phyloP scores from a whole-genome alignment of 495 filamentous ascomycete genomes.

The Neurospora sp. region DNA sequence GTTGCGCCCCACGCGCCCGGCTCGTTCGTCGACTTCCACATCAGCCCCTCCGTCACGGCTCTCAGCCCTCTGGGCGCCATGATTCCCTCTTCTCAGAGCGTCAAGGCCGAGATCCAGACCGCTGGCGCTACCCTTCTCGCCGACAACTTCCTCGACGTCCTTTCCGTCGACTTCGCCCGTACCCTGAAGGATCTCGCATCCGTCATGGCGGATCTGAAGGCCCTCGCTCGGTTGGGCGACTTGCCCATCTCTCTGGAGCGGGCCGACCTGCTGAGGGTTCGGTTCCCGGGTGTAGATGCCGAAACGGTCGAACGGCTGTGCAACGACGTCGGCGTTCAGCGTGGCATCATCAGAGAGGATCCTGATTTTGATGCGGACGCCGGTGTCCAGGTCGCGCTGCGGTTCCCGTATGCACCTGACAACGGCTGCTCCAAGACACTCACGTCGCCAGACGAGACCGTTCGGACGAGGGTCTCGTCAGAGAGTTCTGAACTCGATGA shows the following conservation, averaged over 20 bases:
- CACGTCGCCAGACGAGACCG: constrained; percentile 43
- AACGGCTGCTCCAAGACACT: constrained; percentile 14
- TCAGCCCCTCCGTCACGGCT: constrained; percentile 80
- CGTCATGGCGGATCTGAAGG: constrained; percentile 72
- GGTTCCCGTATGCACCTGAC: constrained; percentile 74
- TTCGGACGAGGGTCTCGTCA: constrained; percentile 34
- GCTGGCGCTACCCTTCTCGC: constrained; percentile 53
- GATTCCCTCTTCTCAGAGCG: constrained; percentile 25
- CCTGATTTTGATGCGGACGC: constrained; percentile 52
- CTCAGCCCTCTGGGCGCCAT: constrained; percentile 50
- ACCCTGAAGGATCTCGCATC: constrained; percentile 74
- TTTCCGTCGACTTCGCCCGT: constrained; percentile 83
- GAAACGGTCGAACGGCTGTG: constrained; percentile 76
- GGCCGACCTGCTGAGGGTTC: constrained; percentile 52
- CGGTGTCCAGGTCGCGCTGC: constrained; percentile 62
- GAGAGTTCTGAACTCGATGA: constrained; percentile 23
- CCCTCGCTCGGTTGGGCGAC: constrained; percentile 65
- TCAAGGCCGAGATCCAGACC: constrained; percentile 18
- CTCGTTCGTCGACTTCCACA: constrained; percentile 71
- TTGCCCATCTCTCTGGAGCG: constrained; percentile 67
- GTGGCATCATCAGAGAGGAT: constrained; percentile 74
- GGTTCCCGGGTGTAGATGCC: constrained; percentile 84
- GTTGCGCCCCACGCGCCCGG: constrained; percentile 53
- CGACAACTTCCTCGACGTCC: constrained; percentile 68
- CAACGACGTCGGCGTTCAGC: constrained; percentile 69